Evolutionary conservation across 1,139 yeast genomes (phyloP).

Genomic region (Hemisphaericaspora xylofermentans): DNA sequence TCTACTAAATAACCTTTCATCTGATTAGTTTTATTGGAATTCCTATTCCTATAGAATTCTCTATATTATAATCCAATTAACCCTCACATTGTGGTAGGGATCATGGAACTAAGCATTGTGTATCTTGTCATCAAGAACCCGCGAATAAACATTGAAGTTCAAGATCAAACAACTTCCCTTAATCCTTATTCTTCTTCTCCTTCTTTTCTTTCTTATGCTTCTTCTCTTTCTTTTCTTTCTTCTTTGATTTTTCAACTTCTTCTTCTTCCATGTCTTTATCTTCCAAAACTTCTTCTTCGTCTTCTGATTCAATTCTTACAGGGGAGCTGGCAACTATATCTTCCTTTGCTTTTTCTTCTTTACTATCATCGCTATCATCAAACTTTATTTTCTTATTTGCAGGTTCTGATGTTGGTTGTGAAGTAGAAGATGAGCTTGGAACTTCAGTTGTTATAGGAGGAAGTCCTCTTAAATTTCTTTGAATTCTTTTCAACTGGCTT

Average conservation of each 20-base stretch:
- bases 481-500: constrained; percentile 65
- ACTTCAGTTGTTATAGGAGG: constrained; percentile 53
- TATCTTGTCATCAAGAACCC: no score
- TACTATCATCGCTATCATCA: constrained; percentile 19
- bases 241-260: constrained; percentile 8
- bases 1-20: no score
- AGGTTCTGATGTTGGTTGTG: constrained; percentile 24
- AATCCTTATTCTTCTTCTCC: constrained; percentile 17
- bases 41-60: no score
- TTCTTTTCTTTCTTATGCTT: constrained; percentile 18
- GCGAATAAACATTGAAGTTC: neutral
- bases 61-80: neutral
- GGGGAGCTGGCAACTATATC: constrained; percentile 12
- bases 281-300: constrained; percentile 18
- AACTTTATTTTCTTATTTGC: constrained; percentile 29
- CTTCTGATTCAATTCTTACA: constrained; percentile 15
- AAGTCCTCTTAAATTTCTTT: constrained; percentile 70
- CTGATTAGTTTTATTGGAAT: no score
- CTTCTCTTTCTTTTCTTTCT: constrained; percentile 17
- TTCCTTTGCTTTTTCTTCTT: constrained; percentile 17
- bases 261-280: constrained; percentile 19
- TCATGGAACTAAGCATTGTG: no score
- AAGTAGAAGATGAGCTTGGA: constrained; percentile 18
- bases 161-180: neutral
- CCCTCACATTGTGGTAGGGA: neutral